These are phyloP conservation scores for Physcomitrium patens DNA, from an alignment of 225 moss, liverwort and hornwort species.

Conservation along the genomic window DNA sequence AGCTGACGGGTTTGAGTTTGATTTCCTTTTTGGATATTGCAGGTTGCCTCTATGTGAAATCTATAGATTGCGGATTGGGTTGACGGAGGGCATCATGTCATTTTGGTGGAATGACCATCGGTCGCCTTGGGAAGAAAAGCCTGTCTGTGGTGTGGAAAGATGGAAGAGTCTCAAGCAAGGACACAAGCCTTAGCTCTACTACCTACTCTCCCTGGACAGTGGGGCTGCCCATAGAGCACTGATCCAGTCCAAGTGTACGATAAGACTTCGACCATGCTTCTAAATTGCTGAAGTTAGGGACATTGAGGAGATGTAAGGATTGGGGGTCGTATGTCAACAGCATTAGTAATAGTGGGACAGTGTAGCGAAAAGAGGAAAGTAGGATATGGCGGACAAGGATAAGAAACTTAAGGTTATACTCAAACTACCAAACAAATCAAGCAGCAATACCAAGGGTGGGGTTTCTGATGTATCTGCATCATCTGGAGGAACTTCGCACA, in stretches of 20 bases:
- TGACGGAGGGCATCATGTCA: background rate
- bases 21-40: background rate
- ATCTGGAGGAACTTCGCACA: conserved; percentile 22
- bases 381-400: conserved; percentile 95
- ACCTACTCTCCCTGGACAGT: background rate
- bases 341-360: conserved; percentile 13
- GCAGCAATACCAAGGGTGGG: conserved; percentile 13
- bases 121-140: conserved; percentile 2
- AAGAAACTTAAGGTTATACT: conserved; percentile 86
- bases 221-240: background rate
- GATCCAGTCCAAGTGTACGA: background rate
- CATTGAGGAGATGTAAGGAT: too few species aligned
- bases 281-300: background rate
- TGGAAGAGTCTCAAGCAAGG: background rate
- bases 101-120: background rate
- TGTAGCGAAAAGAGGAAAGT: conserved; percentile 40
- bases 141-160: conserved; percentile 18
- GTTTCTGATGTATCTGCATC: conserved; percentile 33
- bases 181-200: background rate
- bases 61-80: background rate
- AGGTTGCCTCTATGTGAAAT: conserved; percentile 7
- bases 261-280: conserved; percentile 8
- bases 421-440: conserved; percentile 61
- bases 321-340: conserved; percentile 1
- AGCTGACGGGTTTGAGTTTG: conserved; percentile 1